Evolutionary conservation across 495 filamentous ascomycete species (phyloP).

Genomic region (Choiromyces venosus): DNA sequence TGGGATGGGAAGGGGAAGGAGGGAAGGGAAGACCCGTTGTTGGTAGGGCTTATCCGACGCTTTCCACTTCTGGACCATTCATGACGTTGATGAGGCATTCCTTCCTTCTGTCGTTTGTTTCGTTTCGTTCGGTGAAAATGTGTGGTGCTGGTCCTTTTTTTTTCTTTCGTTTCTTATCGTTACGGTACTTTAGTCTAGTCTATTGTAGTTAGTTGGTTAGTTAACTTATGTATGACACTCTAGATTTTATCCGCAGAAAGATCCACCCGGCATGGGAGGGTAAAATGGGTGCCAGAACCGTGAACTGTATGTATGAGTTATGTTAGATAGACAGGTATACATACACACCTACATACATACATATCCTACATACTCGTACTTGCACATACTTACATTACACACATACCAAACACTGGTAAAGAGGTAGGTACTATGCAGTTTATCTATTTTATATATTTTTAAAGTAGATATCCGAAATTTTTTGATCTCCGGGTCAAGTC

Average conservation of each 20-base stretch:
- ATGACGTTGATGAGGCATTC: background rate
- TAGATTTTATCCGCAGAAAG: background rate
- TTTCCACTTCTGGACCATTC: background rate
- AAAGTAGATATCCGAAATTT: background rate
- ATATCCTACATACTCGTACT: background rate
- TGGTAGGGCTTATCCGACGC: background rate
- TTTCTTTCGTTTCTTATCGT: background rate
- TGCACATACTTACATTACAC: background rate
- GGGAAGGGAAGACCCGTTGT: background rate
- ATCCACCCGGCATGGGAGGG: background rate
- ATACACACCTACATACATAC: no score
- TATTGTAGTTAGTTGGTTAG: no score
- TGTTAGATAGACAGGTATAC: background rate
- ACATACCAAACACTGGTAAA: background rate
- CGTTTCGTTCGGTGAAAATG: background rate
- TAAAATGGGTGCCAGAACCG: background rate
- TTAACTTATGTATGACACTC: no score
- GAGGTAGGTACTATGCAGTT: background rate
- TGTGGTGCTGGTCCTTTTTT: background rate
- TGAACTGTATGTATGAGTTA: background rate
- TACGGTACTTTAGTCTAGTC: background rate
- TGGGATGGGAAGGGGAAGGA: conserved; percentile 1
- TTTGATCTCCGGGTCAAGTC: conserved; percentile 35
- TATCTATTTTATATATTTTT: background rate
- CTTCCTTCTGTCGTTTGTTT: background rate